Conservation (phyloP, 495 filamentous ascomycete species). For the Monascus purpureus region DNA sequence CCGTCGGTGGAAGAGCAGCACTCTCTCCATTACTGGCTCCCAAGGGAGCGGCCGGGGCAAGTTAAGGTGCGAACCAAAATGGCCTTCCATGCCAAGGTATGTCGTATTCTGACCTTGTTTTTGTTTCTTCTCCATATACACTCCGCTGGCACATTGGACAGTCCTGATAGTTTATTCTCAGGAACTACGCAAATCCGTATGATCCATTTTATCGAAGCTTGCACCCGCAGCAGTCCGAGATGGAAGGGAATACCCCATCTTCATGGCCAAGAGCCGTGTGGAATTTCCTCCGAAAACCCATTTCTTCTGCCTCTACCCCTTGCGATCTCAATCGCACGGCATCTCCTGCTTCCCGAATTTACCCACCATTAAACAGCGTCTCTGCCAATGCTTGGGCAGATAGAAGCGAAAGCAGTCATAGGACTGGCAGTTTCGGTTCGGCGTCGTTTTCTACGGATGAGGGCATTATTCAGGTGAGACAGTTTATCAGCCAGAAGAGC, state of each 20-base stretch:
- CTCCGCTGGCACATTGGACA: too few relatives aligned
- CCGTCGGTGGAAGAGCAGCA: conserved; percentile 4
- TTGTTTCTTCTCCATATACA: not conserved
- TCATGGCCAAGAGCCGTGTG: too few relatives aligned
- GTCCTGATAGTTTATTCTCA: too few relatives aligned
- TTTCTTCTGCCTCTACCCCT: conserved; percentile 5
- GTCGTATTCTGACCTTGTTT: not conserved
- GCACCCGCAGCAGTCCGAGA: too few relatives aligned
- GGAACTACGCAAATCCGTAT: conserved; percentile 3
- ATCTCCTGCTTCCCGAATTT: conserved; percentile 9
- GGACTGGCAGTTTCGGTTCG: conserved; percentile 10
- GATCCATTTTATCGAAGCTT: too few relatives aligned
- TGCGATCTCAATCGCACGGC: conserved; percentile 2
- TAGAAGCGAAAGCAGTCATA: conserved; percentile 8
- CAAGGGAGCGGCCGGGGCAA: not conserved
- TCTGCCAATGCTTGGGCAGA: conserved; percentile 27
- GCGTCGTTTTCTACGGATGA: conserved; percentile 1
- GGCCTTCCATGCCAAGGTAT: not conserved
- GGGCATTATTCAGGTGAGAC: conserved; percentile 23
- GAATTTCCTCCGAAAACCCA: too few relatives aligned
- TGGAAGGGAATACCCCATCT: too few relatives aligned
- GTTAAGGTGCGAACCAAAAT: not conserved
- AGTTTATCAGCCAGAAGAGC: conserved; percentile 26
- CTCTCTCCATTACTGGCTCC: not conserved
- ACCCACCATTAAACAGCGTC: conserved; percentile 11